phyloP scores from a whole-genome alignment of 2,329 filamentous ascomycete genomes.

The Pseudopyrenochaeta lycopersici region DNA sequence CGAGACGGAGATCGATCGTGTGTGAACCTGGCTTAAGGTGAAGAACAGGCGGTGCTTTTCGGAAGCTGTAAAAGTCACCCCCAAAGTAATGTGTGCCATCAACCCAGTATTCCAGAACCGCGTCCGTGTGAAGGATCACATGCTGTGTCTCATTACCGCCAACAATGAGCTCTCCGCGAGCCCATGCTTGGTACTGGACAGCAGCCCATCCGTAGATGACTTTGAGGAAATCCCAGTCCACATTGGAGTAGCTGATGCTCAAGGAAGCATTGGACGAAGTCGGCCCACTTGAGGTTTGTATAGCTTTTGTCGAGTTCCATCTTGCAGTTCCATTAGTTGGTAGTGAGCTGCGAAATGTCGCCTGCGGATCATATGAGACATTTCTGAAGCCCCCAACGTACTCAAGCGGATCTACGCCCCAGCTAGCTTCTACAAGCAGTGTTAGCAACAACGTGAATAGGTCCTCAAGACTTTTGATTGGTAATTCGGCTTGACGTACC shows the following conservation, averaged over 20 bases:
- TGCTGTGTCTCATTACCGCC: conserved; percentile 41
- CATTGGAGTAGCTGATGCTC: conserved; percentile 57
- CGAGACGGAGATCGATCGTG: conserved; percentile 61
- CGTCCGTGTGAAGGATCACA: conserved; percentile 57
- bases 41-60: conserved; percentile 60
- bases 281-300: conserved; percentile 31
- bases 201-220: conserved; percentile 67
- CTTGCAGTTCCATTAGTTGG: conserved; percentile 59
- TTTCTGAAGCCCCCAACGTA: conserved; percentile 61
- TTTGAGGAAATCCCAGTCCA: conserved; percentile 64
- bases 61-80: conserved; percentile 65
- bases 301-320: conserved; percentile 57
- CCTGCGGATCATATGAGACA: conserved; percentile 54
- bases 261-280: conserved; percentile 50
- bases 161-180: conserved; percentile 59
- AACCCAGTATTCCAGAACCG: conserved; percentile 63
- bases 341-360: conserved; percentile 61
- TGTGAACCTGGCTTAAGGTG: conserved; percentile 61
- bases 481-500: conserved; percentile 50
- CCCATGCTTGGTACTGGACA: conserved; percentile 67
- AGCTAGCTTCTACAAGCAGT: conserved; percentile 59
- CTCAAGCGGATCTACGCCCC: conserved; percentile 68
- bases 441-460: conserved; percentile 17
- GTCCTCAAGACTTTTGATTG: neutral
- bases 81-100: conserved; percentile 64